A percentile compares a stretch with the other conserved stretches of the same genome.
These are phyloP conservation scores for Fragilaria crotonensis DNA, from an alignment of 108 stramenopile species.

Conservation along the genomic window DNA sequence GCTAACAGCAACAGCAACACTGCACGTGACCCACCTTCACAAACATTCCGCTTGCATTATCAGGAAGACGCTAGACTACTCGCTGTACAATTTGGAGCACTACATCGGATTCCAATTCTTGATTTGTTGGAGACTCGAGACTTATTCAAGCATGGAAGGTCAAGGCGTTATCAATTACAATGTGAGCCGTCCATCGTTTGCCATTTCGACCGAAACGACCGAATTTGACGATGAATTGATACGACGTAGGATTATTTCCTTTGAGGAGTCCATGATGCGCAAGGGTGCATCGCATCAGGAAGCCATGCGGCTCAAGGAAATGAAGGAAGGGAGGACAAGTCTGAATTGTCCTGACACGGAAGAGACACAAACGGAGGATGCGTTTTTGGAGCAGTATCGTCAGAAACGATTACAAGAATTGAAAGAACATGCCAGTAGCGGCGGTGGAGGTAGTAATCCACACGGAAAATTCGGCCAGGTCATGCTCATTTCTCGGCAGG, in stretches of 20 bases:
- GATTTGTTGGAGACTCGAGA: too few relatives aligned
- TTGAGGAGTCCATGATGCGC: slow-evolving; percentile 65
- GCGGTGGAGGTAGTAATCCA: too few relatives aligned
- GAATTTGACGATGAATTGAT: slow-evolving; percentile 85
- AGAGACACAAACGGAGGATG: slow-evolving; percentile 33
- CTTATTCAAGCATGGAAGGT: slow-evolving; percentile 57
- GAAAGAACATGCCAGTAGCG: too few relatives aligned
- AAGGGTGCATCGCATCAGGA: slow-evolving; percentile 61
- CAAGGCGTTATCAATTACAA: slow-evolving; percentile 60
- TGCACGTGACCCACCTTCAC: too few relatives aligned
- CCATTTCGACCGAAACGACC: slow-evolving; percentile 45
- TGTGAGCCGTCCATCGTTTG: slow-evolving; percentile 41
- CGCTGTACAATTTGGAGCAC: too few relatives aligned
- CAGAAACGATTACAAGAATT: slow-evolving; percentile 43
- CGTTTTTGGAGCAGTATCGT: slow-evolving; percentile 50
- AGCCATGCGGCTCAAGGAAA: slow-evolving; percentile 33
- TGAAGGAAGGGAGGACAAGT: too few relatives aligned
- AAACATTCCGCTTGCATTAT: too few relatives aligned
- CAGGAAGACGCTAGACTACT: too few relatives aligned
- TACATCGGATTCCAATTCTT: too few relatives aligned
- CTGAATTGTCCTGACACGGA: slow-evolving; percentile 32
- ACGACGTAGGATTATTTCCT: slow-evolving; percentile 46
- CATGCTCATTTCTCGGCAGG: slow-evolving; percentile 42
- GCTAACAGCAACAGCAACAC: too few relatives aligned
- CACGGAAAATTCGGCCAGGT: slow-evolving; percentile 37